phyloP scores from a whole-genome alignment of 1,139 yeast genomes.

The Lodderomyces pseudojiufengensis region DNA sequence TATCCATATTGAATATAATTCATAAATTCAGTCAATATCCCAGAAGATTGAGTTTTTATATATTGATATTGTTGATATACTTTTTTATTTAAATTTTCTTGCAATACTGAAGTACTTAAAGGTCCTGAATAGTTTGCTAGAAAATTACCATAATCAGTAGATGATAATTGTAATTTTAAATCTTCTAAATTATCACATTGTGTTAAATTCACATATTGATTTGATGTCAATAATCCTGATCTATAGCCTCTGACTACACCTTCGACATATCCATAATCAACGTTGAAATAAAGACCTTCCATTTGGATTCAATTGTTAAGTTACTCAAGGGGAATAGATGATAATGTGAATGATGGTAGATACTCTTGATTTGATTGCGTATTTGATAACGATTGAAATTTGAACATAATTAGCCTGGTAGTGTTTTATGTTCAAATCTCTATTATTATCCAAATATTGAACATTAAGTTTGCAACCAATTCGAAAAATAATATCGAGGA shows the following conservation, averaged over 20 bases:
- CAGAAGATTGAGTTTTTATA: conserved; percentile 78
- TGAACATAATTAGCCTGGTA: no score
- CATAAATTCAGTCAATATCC: conserved; percentile 74
- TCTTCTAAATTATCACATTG: conserved; percentile 96
- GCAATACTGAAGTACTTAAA: conserved; percentile 73
- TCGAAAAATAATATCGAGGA: no score
- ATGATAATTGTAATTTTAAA: conserved; percentile 85
- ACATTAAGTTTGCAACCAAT: no score
- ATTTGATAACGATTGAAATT: no score
- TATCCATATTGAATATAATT: conserved; percentile 92
- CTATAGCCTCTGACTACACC: conserved; percentile 96
- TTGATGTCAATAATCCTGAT: conserved; percentile 69
- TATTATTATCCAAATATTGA: conserved; percentile 23
- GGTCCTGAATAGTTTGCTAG: conserved; percentile 79
- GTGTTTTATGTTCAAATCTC: no score
- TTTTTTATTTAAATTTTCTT: conserved; percentile 71
- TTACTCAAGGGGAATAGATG: background rate
- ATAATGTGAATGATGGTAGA: background rate
- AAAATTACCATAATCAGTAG: conserved; percentile 94
- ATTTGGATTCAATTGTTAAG: conserved; percentile 9
- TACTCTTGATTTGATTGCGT: no score
- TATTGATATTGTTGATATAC: conserved; percentile 82
- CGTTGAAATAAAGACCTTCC: conserved; percentile 55
- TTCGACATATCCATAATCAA: conserved; percentile 87
- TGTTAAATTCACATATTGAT: conserved; percentile 86